Conservation (phyloP, 192 early-diverging fungal species). For the Pecoramyces ruminantium region DNA sequence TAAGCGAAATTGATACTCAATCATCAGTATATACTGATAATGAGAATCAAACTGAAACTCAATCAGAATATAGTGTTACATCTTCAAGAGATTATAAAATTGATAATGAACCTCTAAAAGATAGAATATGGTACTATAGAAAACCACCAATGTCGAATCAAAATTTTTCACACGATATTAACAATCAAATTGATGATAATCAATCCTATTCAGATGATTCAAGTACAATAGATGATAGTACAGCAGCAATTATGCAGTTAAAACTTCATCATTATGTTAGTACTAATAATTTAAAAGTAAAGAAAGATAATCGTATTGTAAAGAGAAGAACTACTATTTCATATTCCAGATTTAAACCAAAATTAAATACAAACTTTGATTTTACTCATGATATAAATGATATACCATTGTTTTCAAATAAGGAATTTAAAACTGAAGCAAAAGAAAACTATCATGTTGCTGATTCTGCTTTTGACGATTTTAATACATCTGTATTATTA, state of each 20-base stretch:
- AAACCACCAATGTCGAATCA: neutral
- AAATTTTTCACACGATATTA: too few relatives aligned
- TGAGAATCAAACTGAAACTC: neutral
- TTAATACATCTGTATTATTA: neutral
- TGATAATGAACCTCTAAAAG: neutral
- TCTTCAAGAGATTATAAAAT: neutral
- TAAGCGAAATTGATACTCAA: neutral
- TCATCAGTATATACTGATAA: neutral
- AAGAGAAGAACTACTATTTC: neutral
- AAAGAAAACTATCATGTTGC: neutral
- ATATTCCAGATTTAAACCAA: neutral
- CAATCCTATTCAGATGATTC: neutral
- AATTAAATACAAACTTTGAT: neutral
- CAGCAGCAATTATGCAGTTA: neutral
- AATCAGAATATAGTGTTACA: neutral
- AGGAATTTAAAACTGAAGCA: neutral
- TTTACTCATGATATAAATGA: neutral
- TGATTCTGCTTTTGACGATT: neutral
- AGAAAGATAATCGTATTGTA: neutral
- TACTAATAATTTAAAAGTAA: neutral
- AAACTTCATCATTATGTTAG: neutral
- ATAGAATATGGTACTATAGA: neutral
- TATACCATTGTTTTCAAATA: neutral
- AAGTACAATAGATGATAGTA: neutral
- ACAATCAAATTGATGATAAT: neutral